Evolutionary conservation across 2,329 filamentous ascomycete species (phyloP).

Genomic region (Pseudogymnoascus sp.): DNA sequence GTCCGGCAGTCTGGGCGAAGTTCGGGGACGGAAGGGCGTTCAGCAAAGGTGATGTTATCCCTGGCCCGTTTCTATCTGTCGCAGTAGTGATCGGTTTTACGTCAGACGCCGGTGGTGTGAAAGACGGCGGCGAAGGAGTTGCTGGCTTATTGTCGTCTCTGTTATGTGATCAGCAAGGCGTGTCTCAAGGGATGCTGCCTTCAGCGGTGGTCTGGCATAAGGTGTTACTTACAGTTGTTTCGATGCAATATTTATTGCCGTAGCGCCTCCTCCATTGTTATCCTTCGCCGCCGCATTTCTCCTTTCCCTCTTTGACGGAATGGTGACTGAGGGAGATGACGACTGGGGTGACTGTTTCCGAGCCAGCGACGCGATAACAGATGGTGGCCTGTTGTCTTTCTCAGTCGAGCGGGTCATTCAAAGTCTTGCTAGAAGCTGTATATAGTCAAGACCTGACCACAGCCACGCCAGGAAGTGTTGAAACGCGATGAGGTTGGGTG

Average conservation of each 20-base stretch:
- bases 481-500: background rate
- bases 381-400: conserved; percentile 23
- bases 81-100: conserved; percentile 21
- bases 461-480: background rate
- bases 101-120: conserved; percentile 21
- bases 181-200: background rate
- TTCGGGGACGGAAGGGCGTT: conserved; percentile 27
- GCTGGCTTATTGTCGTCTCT: conserved; percentile 18
- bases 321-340: conserved; percentile 21
- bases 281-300: conserved; percentile 31
- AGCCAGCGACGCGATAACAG: conserved; percentile 18
- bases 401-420: conserved; percentile 33
- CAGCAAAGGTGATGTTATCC: conserved; percentile 24
- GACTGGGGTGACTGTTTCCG: conserved; percentile 22
- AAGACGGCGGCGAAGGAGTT: conserved; percentile 16
- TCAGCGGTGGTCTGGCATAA: background rate
- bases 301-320: conserved; percentile 25
- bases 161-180: conserved; percentile 15
- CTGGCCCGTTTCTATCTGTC: conserved; percentile 18
- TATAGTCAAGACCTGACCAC: background rate
- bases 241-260: conserved; percentile 28
- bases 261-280: conserved; percentile 21
- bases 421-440: conserved; percentile 16
- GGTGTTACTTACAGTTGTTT: conserved; percentile 25
- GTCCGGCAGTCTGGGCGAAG: conserved; percentile 21